Evolutionary conservation across 805 yeast species (phyloP), one percentile per base, ranked within the genome.

Genomic region (Teunomyces stri): DNA sequence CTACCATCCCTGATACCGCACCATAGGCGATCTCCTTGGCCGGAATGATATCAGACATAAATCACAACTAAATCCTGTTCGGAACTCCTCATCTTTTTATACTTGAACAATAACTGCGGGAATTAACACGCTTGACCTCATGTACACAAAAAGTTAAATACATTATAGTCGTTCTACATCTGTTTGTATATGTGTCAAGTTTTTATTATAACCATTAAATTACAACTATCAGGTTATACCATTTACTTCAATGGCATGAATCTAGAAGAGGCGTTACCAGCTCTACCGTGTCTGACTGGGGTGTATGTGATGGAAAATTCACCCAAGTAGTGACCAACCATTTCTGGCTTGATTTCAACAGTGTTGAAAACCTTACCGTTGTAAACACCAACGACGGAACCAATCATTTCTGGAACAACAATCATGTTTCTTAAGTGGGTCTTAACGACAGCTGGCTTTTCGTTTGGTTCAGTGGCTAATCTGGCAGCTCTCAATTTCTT

Each of bases 251-350:
- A 70, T 75, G 91, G 90, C 70, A 84, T 82, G 84, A 85, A 85
- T 76, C 87, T 77, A 76, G 76, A 78, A 70, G 76, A 87, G 78
- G 78, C 87, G 80, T 80, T 79, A 85, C 91, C 96, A 68, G 95
- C 91, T 82, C 94, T 86, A 86, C 97, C 97, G 84, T 95, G 99
- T 84, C 96, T 89, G 75, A 92, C 97, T 74, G 99, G 99, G 78
- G 96, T 88, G 85, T 94, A 94, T 68, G 99, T 82, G 80, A 94
- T 94, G 70, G 99, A 92, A 89, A 94, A 94, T 84, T 94, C 99
- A 82, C 97, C 99, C 70, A 94, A 88, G 95, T 94, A 94, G 87
- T 92, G 97, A 75, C 99, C 98, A 74, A 92, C 91, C 99, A 94
- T 94, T 84, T 94, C 99, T 71, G 99, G 97, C 78, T 82, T 90